phyloP scores from a whole-genome alignment of 768 basidiomycete genomes.

The Suillus subalutaceus region DNA sequence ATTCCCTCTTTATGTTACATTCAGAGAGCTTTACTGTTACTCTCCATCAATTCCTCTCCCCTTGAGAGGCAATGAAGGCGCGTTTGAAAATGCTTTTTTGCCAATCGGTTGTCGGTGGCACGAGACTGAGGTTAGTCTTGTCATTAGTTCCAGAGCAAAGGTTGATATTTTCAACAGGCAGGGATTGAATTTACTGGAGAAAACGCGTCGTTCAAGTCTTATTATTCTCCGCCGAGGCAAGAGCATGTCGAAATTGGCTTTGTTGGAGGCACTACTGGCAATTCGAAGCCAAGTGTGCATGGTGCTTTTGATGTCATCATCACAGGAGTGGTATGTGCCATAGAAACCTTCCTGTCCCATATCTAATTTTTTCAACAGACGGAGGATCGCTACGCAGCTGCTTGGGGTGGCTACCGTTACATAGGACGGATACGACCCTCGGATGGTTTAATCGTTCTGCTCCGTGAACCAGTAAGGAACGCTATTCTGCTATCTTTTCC shows the following conservation, averaged over 20 bases:
- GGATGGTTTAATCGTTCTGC: constrained; percentile 61
- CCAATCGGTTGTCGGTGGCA: constrained; percentile 41
- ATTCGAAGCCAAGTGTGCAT: constrained; percentile 9
- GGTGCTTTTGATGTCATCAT: constrained; percentile 51
- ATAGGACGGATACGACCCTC: constrained; percentile 58
- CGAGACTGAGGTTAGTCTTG: constrained; percentile 30
- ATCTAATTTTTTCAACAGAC: constrained; percentile 37
- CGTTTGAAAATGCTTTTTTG: constrained; percentile 49
- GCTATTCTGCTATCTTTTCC: constrained; percentile 3
- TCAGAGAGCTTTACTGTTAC: constrained; percentile 52
- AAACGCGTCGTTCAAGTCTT: constrained; percentile 37
- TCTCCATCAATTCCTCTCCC: constrained; percentile 38
- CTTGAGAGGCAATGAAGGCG: constrained; percentile 35
- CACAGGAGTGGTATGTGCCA: constrained; percentile 49
- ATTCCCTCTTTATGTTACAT: constrained; percentile 49
- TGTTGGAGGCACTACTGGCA: constrained; percentile 1
- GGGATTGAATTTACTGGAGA: constrained; percentile 36
- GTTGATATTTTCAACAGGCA: constrained; percentile 17
- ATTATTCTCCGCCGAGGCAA: constrained; percentile 41
- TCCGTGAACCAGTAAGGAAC: constrained; percentile 52
- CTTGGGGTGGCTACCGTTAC: constrained; percentile 61
- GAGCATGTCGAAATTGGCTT: constrained; percentile 21
- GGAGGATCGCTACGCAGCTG: constrained; percentile 45
- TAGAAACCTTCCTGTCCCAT: constrained; percentile 1
- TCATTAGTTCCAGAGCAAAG: neutral